Conservation (phyloP, 2,329 filamentous ascomycete genomes). For the Cladophialophora immunda region DNA sequence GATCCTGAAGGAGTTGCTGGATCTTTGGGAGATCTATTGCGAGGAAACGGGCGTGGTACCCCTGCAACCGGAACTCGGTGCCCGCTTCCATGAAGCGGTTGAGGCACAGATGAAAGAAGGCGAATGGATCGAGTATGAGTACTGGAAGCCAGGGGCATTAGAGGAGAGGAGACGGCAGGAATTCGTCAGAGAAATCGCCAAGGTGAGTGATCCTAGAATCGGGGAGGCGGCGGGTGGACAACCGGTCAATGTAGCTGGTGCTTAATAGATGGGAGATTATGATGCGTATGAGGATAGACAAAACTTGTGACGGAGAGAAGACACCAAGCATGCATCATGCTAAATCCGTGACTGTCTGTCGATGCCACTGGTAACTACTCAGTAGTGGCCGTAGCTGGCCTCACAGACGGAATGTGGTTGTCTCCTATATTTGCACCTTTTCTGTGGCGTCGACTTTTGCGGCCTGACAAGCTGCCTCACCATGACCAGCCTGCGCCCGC, state of each 20-base stretch:
- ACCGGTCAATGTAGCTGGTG: constrained; percentile 20
- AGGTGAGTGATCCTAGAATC: constrained; percentile 38
- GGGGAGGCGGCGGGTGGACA: constrained; percentile 26
- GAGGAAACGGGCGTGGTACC: constrained; percentile 51
- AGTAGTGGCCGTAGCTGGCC: not conserved
- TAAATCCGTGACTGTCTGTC: not conserved
- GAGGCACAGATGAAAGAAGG: constrained; percentile 73
- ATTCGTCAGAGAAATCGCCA: constrained; percentile 46
- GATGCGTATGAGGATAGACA: constrained; percentile 4
- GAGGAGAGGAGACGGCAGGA: constrained; percentile 47
- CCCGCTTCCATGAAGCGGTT: constrained; percentile 64
- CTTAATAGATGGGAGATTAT: not conserved
- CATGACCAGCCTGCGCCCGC: not conserved
- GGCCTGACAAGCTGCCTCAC: not conserved
- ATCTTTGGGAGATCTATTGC: constrained; percentile 60
- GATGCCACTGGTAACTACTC: not conserved
- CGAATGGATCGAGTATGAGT: constrained; percentile 72
- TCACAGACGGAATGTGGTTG: not conserved
- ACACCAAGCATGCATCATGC: not conserved
- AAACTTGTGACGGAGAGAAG: not conserved
- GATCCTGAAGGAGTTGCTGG: constrained; percentile 58
- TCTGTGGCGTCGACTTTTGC: not conserved
- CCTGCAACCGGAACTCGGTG: constrained; percentile 65
- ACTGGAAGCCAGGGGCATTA: constrained; percentile 65
- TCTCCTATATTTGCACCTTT: not conserved